phyloP scores from a whole-genome alignment of 129 eudicot species.

The Artemisia annua region DNA sequence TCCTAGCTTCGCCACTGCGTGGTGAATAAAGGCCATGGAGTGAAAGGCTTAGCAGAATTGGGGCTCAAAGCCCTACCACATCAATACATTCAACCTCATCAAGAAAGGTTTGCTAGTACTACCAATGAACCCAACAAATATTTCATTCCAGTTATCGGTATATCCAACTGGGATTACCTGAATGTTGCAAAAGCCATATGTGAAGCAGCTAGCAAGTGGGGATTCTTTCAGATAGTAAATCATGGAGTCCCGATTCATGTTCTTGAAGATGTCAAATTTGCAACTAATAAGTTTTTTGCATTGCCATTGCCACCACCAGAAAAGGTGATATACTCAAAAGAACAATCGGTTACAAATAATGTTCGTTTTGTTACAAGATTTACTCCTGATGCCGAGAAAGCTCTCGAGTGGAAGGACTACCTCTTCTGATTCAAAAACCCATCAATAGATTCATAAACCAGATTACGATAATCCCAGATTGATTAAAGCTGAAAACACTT shows the following conservation, averaged over 20 bases:
- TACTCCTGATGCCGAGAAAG: conserved; percentile 52
- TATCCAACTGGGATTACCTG: conserved; percentile 52
- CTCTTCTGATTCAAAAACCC: no score
- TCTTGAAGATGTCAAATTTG: conserved; percentile 56
- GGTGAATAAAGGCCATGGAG: conserved; percentile 10
- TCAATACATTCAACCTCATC: conserved; percentile 6
- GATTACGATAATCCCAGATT: no score
- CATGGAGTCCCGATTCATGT: conserved; percentile 58
- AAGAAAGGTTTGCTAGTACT: not conserved
- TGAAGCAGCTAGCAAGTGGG: conserved; percentile 59
- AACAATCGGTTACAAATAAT: conserved; percentile 36
- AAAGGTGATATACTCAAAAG: conserved; percentile 52
- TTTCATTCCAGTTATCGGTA: conserved; percentile 18
- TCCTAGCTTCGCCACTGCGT: not conserved
- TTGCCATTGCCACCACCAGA: conserved; percentile 44
- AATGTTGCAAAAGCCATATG: conserved; percentile 43
- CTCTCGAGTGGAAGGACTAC: conserved; percentile 82
- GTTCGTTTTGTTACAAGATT: conserved; percentile 59
- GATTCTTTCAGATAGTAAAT: conserved; percentile 68
- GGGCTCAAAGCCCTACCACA: not conserved
- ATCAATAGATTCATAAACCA: no score
- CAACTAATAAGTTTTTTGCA: conserved; percentile 51
- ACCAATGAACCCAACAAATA: not conserved
- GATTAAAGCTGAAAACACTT: no score
- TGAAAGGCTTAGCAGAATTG: conserved; percentile 9